A percentile compares a stretch with the other conserved stretches of the same genome.
Conservation (phyloP, 108 stramenopile species). For the Aurantiochytrium sp. region DNA sequence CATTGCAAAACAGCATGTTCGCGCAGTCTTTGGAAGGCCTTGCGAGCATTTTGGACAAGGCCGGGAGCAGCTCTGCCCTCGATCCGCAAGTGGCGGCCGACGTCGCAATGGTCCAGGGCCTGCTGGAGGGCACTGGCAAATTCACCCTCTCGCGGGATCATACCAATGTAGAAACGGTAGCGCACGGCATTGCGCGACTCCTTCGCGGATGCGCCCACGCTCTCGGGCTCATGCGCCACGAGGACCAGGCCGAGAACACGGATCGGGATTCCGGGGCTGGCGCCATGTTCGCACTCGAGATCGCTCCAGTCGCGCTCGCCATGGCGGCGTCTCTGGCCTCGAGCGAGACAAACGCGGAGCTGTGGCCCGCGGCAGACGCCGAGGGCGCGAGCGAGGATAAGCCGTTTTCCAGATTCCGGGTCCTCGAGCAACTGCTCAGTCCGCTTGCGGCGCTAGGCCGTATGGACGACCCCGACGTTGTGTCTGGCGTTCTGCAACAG, state of each 20-base stretch:
- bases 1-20: not conserved
- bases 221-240: not conserved
- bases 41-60: not conserved
- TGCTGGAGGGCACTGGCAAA: not conserved
- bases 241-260: not conserved
- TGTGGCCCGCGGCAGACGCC: not conserved
- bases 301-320: not conserved
- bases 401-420: not conserved
- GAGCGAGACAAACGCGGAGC: not conserved
- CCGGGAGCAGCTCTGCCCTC: not conserved
- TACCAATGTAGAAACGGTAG: not conserved
- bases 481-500: not conserved
- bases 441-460: not conserved
- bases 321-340: conserved; percentile 20
- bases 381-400: too few species aligned
- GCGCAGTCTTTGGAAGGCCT: not conserved
- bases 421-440: not conserved
- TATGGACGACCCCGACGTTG: not conserved
- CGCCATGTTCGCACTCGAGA: not conserved
- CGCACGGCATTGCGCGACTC: not conserved
- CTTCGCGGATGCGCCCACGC: not conserved
- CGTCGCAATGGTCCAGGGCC: not conserved
- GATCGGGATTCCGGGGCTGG: not conserved
- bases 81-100: not conserved
- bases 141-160: not conserved